Conservation (phyloP, 2,329 filamentous ascomycete genomes). For the Exophiala oligosperma region DNA sequence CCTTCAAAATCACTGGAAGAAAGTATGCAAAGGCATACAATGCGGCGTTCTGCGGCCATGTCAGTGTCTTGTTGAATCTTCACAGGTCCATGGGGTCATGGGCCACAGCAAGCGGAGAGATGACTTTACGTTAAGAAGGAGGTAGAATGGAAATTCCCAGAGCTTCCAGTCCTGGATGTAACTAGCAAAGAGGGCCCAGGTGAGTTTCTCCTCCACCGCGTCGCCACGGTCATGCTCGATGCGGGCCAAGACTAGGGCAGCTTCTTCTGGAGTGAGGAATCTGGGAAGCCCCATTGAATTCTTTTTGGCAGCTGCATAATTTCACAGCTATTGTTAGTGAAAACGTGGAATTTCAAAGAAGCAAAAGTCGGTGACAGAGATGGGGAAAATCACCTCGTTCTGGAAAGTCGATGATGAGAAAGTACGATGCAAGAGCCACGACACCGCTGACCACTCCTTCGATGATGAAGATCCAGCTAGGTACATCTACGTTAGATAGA, state of each 20-base stretch:
- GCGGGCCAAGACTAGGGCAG: slow-evolving; percentile 35
- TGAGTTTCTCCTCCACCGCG: slow-evolving; percentile 32
- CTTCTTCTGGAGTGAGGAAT: slow-evolving; percentile 30
- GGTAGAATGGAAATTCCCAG: slow-evolving; percentile 20
- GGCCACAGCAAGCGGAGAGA: too few relatives aligned
- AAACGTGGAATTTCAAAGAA: too few relatives aligned
- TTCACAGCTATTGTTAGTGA: too few relatives aligned
- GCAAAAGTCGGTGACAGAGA: too few relatives aligned
- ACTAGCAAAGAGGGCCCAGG: slow-evolving; percentile 27
- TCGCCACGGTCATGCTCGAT: slow-evolving; percentile 41
- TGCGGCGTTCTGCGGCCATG: neutral
- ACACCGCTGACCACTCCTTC: slow-evolving; percentile 34
- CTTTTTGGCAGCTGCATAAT: slow-evolving; percentile 11
- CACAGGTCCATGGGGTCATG: too few relatives aligned
- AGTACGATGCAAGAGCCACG: slow-evolving; percentile 35
- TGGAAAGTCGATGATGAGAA: slow-evolving; percentile 44
- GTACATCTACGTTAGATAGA: neutral
- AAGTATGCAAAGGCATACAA: slow-evolving; percentile 40
- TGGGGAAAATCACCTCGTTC: slow-evolving; percentile 18
- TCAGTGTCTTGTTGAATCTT: too few relatives aligned
- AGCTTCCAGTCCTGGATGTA: slow-evolving; percentile 39
- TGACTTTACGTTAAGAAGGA: slow-evolving; percentile 5
- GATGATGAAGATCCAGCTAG: slow-evolving; percentile 30
- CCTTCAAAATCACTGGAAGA: slow-evolving; percentile 38
- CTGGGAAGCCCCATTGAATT: neutral